Percentiles rank a stretch among this genome's conserved stretches.
Evolutionary conservation across 78 protist genomes (phyloP).

Genomic region (Speleostelium caveatum): DNA sequence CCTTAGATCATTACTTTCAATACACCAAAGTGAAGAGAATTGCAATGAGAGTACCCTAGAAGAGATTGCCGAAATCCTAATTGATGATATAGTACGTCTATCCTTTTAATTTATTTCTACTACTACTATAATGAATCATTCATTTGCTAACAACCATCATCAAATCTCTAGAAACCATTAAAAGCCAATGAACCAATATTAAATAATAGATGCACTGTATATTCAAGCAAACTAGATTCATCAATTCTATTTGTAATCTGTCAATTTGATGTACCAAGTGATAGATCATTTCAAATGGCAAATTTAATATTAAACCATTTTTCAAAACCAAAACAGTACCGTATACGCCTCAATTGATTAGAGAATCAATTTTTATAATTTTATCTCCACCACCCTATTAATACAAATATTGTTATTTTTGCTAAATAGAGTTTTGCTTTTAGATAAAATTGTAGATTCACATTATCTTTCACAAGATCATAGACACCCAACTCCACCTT

Average conservation of each 20-base stretch:
- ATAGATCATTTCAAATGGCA: constrained; percentile 34
- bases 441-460: constrained; percentile 35
- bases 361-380: too few species aligned
- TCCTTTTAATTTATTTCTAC: background rate
- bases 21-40: background rate
- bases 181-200: background rate
- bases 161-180: background rate
- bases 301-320: background rate
- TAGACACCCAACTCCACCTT: constrained; percentile 56
- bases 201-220: constrained; percentile 54
- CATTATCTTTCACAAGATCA: constrained; percentile 20
- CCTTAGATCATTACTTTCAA: background rate
- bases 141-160: too few species aligned
- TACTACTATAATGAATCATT: background rate
- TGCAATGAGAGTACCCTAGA: background rate
- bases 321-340: background rate
- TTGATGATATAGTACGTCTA: constrained; percentile 60
- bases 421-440: constrained; percentile 17
- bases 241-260: constrained; percentile 10
- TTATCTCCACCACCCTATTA: background rate
- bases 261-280: constrained; percentile 24
- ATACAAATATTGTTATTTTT: too few species aligned
- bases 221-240: background rate
- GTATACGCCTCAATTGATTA: too few species aligned
- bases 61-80: constrained; percentile 46